Evolutionary conservation across 2,329 filamentous ascomycete species (phyloP), one percentile per base, ranked within the genome.

Genomic region (Albifimbria verrucaria): DNA sequence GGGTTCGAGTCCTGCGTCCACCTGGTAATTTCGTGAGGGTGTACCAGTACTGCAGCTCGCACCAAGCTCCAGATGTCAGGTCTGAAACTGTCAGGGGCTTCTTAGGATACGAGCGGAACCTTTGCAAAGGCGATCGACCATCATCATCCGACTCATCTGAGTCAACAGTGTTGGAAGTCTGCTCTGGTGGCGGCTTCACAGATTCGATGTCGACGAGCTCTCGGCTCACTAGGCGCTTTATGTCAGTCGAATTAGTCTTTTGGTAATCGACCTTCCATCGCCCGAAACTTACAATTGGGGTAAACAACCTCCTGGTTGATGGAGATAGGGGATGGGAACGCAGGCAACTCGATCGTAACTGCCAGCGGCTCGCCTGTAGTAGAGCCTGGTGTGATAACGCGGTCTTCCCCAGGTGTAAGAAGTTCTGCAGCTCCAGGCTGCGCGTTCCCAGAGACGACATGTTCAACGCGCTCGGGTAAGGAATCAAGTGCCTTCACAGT

Each of bases 31-130:
- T 86, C 3, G 86, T 89, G 51, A 99, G 78, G 0, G 85, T 90
- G 72, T 95, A 97, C 77, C 86, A 92, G 64, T 96, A 95, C 68
- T 97, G 92, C 54, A 97, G 70, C 70, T 99, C 93, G 68, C 94
- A 99, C 94, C 94, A 99, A 7, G 92, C 87, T 2, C 92, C 92
- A 1, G 90, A 88, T 0, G 92, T 85, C 22, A 97, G 74, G 68
- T 99, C 94, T 2, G 90, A 92, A 1, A 97, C 94, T 0, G 89
- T 91, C 7, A 97, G 79, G 0, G 89, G 85, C 65, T 90, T 93
- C 64, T 80, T 87, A 0, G 90, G 90, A 52, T 81, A 86, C 1
- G 84, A 85, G 36, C 92, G 87, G 62, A 96, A 96, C 28, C 88
- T 84, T 57, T 91, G 80, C 2, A 97, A 73, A 0, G 92, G 92